Conservation (phyloP, 805 yeast species). For the Wickerhamomyces hampshirensis region DNA sequence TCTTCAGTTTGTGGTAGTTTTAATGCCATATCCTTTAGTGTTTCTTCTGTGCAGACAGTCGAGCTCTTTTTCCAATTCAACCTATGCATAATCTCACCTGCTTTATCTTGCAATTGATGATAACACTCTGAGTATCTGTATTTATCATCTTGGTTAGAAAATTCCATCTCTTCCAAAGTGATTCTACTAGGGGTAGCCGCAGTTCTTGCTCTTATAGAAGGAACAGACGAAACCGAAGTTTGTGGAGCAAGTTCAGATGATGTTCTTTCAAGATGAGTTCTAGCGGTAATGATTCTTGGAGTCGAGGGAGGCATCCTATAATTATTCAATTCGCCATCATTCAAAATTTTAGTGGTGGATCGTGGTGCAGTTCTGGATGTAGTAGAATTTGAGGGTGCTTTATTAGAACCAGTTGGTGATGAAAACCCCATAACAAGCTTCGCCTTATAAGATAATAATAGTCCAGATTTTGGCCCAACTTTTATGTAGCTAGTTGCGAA, state of each 20-base stretch:
- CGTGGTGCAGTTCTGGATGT: slow-evolving; percentile 1
- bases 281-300: slow-evolving; percentile 21
- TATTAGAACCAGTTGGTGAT: slow-evolving; percentile 2
- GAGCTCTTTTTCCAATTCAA: slow-evolving; percentile 31
- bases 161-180: slow-evolving; percentile 15
- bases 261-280: slow-evolving; percentile 20
- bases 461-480: slow-evolving; percentile 51
- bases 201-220: slow-evolving; percentile 1
- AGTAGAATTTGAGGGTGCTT: slow-evolving; percentile 6
- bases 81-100: slow-evolving; percentile 39
- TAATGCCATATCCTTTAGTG: slow-evolving; percentile 51
- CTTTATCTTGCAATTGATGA: slow-evolving; percentile 32
- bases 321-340: slow-evolving; percentile 10
- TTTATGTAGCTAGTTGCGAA: slow-evolving; percentile 74
- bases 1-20: slow-evolving; percentile 46
- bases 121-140: slow-evolving; percentile 13
- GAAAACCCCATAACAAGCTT: slow-evolving; percentile 50
- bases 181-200: slow-evolving; percentile 17
- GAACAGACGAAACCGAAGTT: slow-evolving; percentile 11
- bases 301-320: slow-evolving; percentile 22
- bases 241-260: slow-evolving; percentile 14
- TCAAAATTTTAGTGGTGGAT: slow-evolving; percentile 2
- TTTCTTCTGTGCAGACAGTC: slow-evolving; percentile 32
- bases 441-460: slow-evolving; percentile 39
- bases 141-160: slow-evolving; percentile 20